Evolutionary conservation across 2,329 filamentous ascomycete genomes (phyloP).

Genomic region (Talaromyces piceae): DNA sequence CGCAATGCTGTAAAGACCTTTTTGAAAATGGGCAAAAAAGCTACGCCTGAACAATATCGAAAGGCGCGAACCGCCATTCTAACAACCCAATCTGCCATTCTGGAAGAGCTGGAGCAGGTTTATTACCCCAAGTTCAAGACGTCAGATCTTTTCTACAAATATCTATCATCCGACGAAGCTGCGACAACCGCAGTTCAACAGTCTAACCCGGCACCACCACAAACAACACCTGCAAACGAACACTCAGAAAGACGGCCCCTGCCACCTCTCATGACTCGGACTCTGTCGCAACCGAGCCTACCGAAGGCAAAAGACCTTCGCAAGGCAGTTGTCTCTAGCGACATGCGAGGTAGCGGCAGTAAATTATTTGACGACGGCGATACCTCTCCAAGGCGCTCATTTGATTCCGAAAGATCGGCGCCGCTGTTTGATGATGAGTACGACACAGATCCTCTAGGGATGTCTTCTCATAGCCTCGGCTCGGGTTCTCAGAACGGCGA

Average conservation of each 20-base stretch:
- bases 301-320: slow-evolving; percentile 46
- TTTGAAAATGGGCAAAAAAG: slow-evolving; percentile 66
- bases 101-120: slow-evolving; percentile 74
- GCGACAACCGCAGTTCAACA: slow-evolving; percentile 30
- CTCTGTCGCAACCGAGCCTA: slow-evolving; percentile 39
- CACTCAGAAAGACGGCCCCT: slow-evolving; percentile 32
- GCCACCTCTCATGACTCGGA: slow-evolving; percentile 40
- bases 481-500: slow-evolving; percentile 56
- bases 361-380: slow-evolving; percentile 39
- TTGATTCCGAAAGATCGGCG: slow-evolving; percentile 57
- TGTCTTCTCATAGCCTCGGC: slow-evolving; percentile 74
- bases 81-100: slow-evolving; percentile 69
- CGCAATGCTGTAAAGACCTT: slow-evolving; percentile 68
- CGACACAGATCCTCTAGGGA: slow-evolving; percentile 60
- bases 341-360: slow-evolving; percentile 43
- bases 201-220: slow-evolving; percentile 12
- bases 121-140: slow-evolving; percentile 82
- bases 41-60: slow-evolving; percentile 74
- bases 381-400: slow-evolving; percentile 52
- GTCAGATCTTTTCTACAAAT: slow-evolving; percentile 94
- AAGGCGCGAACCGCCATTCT: slow-evolving; percentile 74
- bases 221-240: slow-evolving; percentile 17
- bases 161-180: slow-evolving; percentile 75
- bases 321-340: slow-evolving; percentile 53
- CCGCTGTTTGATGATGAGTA: slow-evolving; percentile 75